Base-by-base conservation (phyloP, 2,329 filamentous ascomycete species). In the Emydomyces testavorans region DNA sequence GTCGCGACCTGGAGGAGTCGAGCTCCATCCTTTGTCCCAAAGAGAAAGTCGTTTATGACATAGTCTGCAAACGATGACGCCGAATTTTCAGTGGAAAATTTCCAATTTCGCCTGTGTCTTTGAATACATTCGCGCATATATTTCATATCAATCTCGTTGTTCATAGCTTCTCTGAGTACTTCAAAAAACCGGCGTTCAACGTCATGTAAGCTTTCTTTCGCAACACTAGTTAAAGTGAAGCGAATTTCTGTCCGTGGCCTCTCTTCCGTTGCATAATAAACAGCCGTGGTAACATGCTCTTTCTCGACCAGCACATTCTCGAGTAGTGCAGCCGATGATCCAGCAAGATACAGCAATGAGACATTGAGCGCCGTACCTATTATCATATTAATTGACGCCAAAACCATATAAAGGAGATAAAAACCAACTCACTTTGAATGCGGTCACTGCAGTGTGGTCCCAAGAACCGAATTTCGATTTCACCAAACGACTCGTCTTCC, bases 241-340 rank as follows among this genome's bases (percentile, higher is more conserved):
- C 83, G 87, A 49, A 96, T 86, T 45, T 94, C 76, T 10, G 82
- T 82, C 54, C 86, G 83, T 2, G 89, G 87, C 41, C 89, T 79
- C 21, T 80, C 76, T 54, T 95, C 88, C 57, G 79, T 83, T 64
- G 78, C 83, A 63, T 84, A 88, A 41, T 81, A 80, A 8, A 96
- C 80, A 5, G 82, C 85, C 65, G 88, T 95, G 2, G 88, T 85
- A 38, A 96, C 77, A 56, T 94, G 85, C 65, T 96, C 90, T 57
- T 83, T 87, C 62, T 98, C 92, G 1, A 98, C 92, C 52, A 98
- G 76, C 15, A 81, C 77, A 56, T 96, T 96, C 60, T 96, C 90
- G 4, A 98, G 71, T 1, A 98, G 74, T 0, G 90, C 90, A 2
- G 94, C 87, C 0, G 93, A 94, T 0, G 92, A 96, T 4, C 89